Evolutionary conservation across 2,329 filamentous ascomycete genomes (phyloP).

Genomic region (Parastagonospora avenae): DNA sequence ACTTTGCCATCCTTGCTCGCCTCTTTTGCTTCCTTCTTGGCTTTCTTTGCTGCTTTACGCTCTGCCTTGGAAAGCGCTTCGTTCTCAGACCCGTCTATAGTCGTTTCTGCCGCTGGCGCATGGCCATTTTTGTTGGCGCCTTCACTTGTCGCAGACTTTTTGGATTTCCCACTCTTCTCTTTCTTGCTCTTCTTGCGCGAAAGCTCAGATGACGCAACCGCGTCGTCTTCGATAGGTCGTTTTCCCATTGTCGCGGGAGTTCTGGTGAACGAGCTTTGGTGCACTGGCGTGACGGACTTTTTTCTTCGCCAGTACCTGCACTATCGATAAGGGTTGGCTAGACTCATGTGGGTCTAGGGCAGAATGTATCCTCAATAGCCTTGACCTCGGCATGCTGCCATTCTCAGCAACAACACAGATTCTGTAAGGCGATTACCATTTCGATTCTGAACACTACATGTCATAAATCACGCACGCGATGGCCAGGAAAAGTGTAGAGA

Average conservation of each 20-base stretch:
- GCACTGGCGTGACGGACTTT: conserved; percentile 15
- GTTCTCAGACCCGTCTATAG: conserved; percentile 25
- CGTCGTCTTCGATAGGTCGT: conserved; percentile 40
- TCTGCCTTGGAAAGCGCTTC: conserved; percentile 48
- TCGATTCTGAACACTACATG: too few species aligned
- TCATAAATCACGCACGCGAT: too few species aligned
- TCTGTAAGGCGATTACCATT: too few species aligned
- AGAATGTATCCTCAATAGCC: not conserved
- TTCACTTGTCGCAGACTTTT: conserved; percentile 19
- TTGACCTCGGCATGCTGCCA: too few species aligned
- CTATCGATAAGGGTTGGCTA: conserved; percentile 25
- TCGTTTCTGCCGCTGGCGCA: conserved; percentile 24
- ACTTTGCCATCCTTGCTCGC: conserved; percentile 32
- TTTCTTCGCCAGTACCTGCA: conserved; percentile 14
- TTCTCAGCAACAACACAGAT: too few species aligned
- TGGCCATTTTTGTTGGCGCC: conserved; percentile 27
- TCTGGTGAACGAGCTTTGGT: conserved; percentile 2
- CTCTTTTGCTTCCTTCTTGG: conserved; percentile 48
- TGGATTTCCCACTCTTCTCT: conserved; percentile 40
- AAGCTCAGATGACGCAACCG: conserved; percentile 22
- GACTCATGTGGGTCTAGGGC: not conserved
- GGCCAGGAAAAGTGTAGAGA: too few species aligned
- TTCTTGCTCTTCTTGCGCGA: conserved; percentile 48
- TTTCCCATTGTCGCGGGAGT: conserved; percentile 39
- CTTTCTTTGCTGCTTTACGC: conserved; percentile 50